Evolutionary conservation across 768 basidiomycete species (phyloP).

Genomic region (Trametes cubensis): DNA sequence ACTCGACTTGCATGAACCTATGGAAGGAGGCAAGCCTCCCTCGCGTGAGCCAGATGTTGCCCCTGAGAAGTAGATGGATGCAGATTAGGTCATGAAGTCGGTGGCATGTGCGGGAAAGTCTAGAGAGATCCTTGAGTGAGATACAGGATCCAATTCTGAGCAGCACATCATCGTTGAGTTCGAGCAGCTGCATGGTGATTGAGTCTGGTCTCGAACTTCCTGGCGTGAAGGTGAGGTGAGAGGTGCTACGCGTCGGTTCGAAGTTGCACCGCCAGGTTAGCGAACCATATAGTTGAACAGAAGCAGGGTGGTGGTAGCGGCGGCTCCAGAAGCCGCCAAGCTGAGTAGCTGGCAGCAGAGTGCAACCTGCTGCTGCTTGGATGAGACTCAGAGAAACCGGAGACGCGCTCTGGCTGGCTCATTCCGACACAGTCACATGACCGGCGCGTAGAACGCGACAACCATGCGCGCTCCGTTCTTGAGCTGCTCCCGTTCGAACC

Average conservation of each 20-base stretch:
- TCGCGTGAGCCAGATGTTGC: not conserved
- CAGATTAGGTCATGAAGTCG: not conserved
- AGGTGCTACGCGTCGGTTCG: too few species aligned
- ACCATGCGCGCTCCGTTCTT: constrained; percentile 10
- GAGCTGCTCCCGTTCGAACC: constrained; percentile 3
- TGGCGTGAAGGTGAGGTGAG: too few species aligned
- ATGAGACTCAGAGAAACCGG: too few species aligned
- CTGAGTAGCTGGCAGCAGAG: too few species aligned
- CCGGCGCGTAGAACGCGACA: constrained; percentile 20
- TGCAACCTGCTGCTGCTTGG: too few species aligned
- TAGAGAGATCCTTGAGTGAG: not conserved
- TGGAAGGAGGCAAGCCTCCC: not conserved
- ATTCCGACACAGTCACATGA: constrained; percentile 20
- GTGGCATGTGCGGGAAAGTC: not conserved
- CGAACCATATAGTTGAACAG: too few species aligned
- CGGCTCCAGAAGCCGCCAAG: too few species aligned
- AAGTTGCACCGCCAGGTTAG: too few species aligned
- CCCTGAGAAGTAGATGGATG: not conserved
- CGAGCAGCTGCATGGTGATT: not conserved
- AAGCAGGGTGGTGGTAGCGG: too few species aligned
- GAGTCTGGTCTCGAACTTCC: too few species aligned
- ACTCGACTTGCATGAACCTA: not conserved
- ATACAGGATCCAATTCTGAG: not conserved
- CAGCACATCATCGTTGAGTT: not conserved
- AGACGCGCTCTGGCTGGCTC: too few species aligned